Base-by-base conservation (phyloP, 345 rosid genomes). In the Crucihimalaya himalaica region DNA sequence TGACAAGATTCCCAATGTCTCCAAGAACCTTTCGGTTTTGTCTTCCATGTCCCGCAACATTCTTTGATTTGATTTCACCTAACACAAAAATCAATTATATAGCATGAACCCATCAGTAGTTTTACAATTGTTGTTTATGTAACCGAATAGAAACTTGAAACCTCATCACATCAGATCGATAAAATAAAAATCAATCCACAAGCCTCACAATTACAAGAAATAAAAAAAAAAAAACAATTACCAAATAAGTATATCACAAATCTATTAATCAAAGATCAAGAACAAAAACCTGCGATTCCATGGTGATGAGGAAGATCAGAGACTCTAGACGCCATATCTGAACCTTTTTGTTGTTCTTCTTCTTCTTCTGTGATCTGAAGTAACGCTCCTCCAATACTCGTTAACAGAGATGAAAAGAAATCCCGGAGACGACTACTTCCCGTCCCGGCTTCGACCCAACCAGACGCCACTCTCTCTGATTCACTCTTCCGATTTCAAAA, bases 1-100 rank as follows among this genome's bases (percentile, higher is more conserved):
- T 66, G 31, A 83, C 90, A 7, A 87, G 72, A 80, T 92, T 92
- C 31, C 98, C 95, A 40, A 90, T 92, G 51, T 88, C 93, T 82
- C 86, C 79, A 72, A 92, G 96, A 72, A 75, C 95, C 59, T 86
- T 82, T 27, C 90, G 80, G 6, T 57, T 66, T 53, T 81, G 84
- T 68, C 83, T 83, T 68, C 82, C 89, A 21, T 86, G 83, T 66
- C 69, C 87, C 11, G 57, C 27, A 8, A 65, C 81, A 63, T 81
- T 83, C 76, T 83, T 92, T 76, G 74, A 83, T 68, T 83, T 87
- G 31, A 73, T 66, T 63, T 81, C 94, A 3, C 74, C 90, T 86
- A 48, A 21, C 32, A 19, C 8, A n/a, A 39, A 28, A n/a, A n/a
- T n/a, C n/a, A n/a, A n/a, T n/a, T n/a, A n/a, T n/a, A n/a, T n/a